These are phyloP conservation scores for Daedaleopsis sinensis DNA, from an alignment of 768 basidiomycete species.

Conservation along the genomic window DNA sequence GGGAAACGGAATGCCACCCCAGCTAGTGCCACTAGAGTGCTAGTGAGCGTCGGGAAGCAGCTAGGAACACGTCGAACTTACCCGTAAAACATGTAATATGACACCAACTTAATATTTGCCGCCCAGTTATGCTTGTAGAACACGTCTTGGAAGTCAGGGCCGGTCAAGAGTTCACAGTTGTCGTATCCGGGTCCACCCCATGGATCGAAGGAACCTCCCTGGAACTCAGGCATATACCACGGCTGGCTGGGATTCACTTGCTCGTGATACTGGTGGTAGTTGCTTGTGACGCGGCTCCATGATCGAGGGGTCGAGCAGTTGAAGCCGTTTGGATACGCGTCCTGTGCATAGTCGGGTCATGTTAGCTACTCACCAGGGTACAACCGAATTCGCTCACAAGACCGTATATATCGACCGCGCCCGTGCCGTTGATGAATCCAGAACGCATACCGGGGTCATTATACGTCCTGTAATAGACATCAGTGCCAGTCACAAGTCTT, in stretches of 20 bases:
- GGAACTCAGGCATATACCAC: slow-evolving; percentile 66
- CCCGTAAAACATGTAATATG: slow-evolving; percentile 88
- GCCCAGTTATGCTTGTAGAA: slow-evolving; percentile 83
- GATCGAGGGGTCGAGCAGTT: slow-evolving; percentile 74
- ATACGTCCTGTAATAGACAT: slow-evolving; percentile 25
- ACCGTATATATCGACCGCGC: slow-evolving; percentile 34
- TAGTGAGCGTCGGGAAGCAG: background rate
- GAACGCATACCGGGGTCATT: slow-evolving; percentile 29
- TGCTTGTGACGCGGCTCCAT: slow-evolving; percentile 66
- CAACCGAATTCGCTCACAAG: slow-evolving; percentile 16
- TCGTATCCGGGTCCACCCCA: slow-evolving; percentile 82
- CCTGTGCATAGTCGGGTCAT: slow-evolving; percentile 42
- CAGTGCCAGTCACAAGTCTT: too few relatives aligned
- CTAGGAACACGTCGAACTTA: slow-evolving; percentile 28
- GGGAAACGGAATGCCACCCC: slow-evolving; percentile 80
- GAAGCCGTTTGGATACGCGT: slow-evolving; percentile 78
- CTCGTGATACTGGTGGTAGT: slow-evolving; percentile 67
- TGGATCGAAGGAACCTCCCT: slow-evolving; percentile 70
- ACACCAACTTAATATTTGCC: slow-evolving; percentile 78
- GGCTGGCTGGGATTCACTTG: slow-evolving; percentile 52
- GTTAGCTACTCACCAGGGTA: background rate
- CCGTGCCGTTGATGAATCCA: slow-evolving; percentile 35
- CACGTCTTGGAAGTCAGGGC: slow-evolving; percentile 74
- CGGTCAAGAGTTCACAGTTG: slow-evolving; percentile 66
- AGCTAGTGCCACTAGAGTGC: slow-evolving; percentile 71